Evolutionary conservation across 2,329 filamentous ascomycete species (phyloP), one percentile per base, ranked within the genome.

Genomic region (Colletotrichum magnum): DNA sequence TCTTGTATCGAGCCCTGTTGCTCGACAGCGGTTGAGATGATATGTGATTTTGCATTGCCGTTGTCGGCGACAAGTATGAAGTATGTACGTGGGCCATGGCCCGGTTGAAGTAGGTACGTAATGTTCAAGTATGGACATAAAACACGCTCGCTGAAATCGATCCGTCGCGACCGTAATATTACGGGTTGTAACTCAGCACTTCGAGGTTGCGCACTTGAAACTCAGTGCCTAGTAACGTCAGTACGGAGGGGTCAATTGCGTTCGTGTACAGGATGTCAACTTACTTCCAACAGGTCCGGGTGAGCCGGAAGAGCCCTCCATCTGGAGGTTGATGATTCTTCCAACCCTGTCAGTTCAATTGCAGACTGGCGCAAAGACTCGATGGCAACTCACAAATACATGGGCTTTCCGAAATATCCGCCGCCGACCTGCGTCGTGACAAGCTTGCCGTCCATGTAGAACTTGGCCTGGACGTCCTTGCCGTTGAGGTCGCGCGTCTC

Each of bases 401-500:
- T 78, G 0, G 81, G 75, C 74, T 85, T 80, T 4, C 85, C 86
- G 6, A 86, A 79, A 73, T 83, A 88, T 0, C 79, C 83, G 16
- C 77, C 80, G 1, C 86, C 87, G 50, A 83, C 80, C 74, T 89
- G 87, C 3, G 82, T 87, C 24, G 84, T 80, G 7, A 87, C 75
- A 45, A 85, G 76, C 32, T 73, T 74, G 4, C 81, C 86, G 73
- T 89, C 85, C 77, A 89, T 79, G 72, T 84, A 89, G 74, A 88
- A 89, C 69, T 82, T 85, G 1, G 85, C 82, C n/a, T 80, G 78
- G 10, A 88, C 82, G 74, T 89, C 85, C 65, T 79, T 79, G 36
- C 86, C 85, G 75, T 88, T 85, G 62, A 79, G 76, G 72, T 88
- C 86, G 9, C 83, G 80, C 54, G 88, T 74, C 77, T 89, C 85